phyloP scores from a whole-genome alignment of 805 yeast genomes.

The Ogataea ramenticola region DNA sequence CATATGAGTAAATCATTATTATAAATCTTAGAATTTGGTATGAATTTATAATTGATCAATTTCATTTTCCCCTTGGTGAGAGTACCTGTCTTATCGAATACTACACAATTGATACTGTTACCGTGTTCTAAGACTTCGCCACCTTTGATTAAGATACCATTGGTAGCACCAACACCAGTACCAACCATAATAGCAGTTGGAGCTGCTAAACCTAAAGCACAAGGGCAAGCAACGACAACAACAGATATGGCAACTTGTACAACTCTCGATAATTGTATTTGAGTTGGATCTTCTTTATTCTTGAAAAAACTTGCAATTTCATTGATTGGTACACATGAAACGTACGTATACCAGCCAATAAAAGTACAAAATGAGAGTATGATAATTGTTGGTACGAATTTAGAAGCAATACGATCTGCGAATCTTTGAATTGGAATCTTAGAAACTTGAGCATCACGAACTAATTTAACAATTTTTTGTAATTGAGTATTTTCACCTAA shows the following conservation, averaged over 20 bases:
- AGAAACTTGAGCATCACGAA: slow-evolving; percentile 81
- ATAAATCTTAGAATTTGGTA: slow-evolving; percentile 1
- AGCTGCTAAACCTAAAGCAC: slow-evolving; percentile 95
- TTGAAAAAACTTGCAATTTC: slow-evolving; percentile 21
- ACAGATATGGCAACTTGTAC: slow-evolving; percentile 83
- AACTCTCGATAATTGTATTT: slow-evolving; percentile 19
- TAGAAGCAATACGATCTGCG: slow-evolving; percentile 80
- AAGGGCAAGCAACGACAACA: slow-evolving; percentile 96
- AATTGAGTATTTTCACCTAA: slow-evolving; percentile 84
- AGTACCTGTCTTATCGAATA: slow-evolving; percentile 96
- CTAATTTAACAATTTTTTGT: slow-evolving; percentile 78
- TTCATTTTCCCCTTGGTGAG: slow-evolving; percentile 79
- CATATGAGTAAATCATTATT: slow-evolving; percentile 30
- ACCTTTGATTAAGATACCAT: slow-evolving; percentile 89
- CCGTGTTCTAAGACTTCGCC: slow-evolving; percentile 83
- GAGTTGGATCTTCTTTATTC: slow-evolving; percentile 9
- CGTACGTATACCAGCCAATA: slow-evolving; percentile 46
- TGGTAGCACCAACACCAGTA: slow-evolving; percentile 87
- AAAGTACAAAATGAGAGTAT: slow-evolving; percentile 60
- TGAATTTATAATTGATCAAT: slow-evolving; percentile 21
- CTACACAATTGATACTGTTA: slow-evolving; percentile 50
- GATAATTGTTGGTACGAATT: slow-evolving; percentile 75
- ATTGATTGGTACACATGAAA: slow-evolving; percentile 8
- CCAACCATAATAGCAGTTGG: slow-evolving; percentile 99
- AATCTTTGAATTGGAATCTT: slow-evolving; percentile 87